These are phyloP conservation scores for Alternaria triticimaculans DNA, from an alignment of 2,329 filamentous ascomycete genomes.

Conservation along the genomic window DNA sequence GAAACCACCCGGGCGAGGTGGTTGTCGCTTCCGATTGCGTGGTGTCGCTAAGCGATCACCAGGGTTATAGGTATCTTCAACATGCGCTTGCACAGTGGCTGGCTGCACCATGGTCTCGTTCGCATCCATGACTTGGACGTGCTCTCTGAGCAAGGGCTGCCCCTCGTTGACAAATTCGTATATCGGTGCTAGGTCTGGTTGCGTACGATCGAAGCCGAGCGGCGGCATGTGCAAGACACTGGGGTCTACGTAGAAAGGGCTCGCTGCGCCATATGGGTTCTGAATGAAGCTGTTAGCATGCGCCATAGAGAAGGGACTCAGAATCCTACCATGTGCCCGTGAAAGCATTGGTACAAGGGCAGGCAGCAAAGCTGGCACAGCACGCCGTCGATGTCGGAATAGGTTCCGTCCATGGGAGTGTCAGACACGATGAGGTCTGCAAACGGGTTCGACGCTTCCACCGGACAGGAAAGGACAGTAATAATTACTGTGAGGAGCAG, in stretches of 20 bases:
- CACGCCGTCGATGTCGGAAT: constrained; percentile 35
- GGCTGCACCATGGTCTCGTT: constrained; percentile 38
- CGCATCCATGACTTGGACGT: constrained; percentile 24
- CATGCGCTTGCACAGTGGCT: constrained; percentile 33
- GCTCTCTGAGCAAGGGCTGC: constrained; percentile 15
- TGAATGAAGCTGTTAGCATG: constrained; percentile 21
- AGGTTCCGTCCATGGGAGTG: constrained; percentile 29
- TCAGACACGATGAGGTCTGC: constrained; percentile 31
- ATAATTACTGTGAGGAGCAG: constrained; percentile 36
- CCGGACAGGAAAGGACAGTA: constrained; percentile 34
- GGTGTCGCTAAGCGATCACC: constrained; percentile 32
- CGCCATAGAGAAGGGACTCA: not conserved
- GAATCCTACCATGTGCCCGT: constrained; percentile 24
- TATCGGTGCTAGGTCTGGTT: constrained; percentile 8
- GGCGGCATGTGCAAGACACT: constrained; percentile 4
- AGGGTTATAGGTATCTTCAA: constrained; percentile 39
- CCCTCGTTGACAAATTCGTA: constrained; percentile 8
- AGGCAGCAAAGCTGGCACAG: constrained; percentile 36
- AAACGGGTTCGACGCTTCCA: constrained; percentile 31
- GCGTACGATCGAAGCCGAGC: constrained; percentile 7
- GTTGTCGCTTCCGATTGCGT: constrained; percentile 24
- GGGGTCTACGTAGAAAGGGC: constrained; percentile 1
- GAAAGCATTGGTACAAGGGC: constrained; percentile 26
- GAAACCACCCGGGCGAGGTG: constrained; percentile 35
- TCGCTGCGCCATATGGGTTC: constrained; percentile 12